These are phyloP conservation scores for Pseudocercospora vitis DNA, from an alignment of 2,329 filamentous ascomycete species.

Conservation along the genomic window DNA sequence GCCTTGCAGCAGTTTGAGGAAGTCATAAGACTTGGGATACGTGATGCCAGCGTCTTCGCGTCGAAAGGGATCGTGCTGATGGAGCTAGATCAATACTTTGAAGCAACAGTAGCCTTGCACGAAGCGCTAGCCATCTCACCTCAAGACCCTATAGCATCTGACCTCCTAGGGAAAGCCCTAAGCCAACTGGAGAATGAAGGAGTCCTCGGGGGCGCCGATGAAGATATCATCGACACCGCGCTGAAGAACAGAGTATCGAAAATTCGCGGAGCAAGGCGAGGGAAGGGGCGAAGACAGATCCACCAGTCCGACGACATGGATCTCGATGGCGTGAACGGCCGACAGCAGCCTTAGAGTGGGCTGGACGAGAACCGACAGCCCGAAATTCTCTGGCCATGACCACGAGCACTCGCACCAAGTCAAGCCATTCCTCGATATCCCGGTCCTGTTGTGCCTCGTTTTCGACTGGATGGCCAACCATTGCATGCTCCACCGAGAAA, in stretches of 20 bases:
- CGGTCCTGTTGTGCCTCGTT: background rate
- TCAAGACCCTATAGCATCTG: slow-evolving; percentile 78
- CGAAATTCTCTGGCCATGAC: background rate
- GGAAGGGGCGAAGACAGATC: slow-evolving; percentile 8
- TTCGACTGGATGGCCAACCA: slow-evolving; percentile 1
- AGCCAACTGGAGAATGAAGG: slow-evolving; percentile 58
- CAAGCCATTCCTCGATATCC: background rate
- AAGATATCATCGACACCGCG: slow-evolving; percentile 34
- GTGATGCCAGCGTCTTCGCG: slow-evolving; percentile 74
- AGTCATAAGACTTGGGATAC: slow-evolving; percentile 74
- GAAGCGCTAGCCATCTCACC: slow-evolving; percentile 77
- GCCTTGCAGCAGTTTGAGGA: slow-evolving; percentile 82
- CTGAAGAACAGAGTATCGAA: slow-evolving; percentile 23
- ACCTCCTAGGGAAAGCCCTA: slow-evolving; percentile 71
- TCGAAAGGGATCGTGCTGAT: slow-evolving; percentile 83
- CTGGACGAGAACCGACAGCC: background rate
- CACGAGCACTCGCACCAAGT: background rate
- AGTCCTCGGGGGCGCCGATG: slow-evolving; percentile 50
- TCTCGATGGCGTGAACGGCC: slow-evolving; percentile 22
- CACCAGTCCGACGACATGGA: slow-evolving; percentile 24
- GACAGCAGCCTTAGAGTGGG: background rate
- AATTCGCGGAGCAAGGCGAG: slow-evolving; percentile 16
- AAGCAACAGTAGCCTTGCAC: slow-evolving; percentile 79
- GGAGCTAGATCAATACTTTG: slow-evolving; percentile 70
- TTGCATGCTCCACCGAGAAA: background rate